A percentile compares a stretch with the other conserved stretches of the same genome.
Evolutionary conservation across 1,284 basidiomycete genomes (phyloP).

Genomic region (Cryptococcus deneoformans): DNA sequence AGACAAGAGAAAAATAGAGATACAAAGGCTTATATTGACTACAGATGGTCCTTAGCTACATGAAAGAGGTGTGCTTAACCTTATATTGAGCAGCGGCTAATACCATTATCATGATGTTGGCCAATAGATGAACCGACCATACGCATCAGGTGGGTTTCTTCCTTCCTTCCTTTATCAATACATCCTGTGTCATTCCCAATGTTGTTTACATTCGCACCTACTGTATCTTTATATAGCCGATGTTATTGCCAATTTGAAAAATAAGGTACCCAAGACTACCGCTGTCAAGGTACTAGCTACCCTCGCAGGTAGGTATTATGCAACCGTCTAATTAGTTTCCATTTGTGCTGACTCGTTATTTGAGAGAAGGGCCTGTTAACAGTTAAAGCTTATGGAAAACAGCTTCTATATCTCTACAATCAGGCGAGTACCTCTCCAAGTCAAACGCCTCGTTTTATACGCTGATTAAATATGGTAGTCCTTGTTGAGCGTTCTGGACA

Average conservation of each 20-base stretch:
- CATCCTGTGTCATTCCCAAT: too few relatives aligned
- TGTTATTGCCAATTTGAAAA: constrained; percentile 81
- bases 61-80: constrained; percentile 29
- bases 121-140: constrained; percentile 38
- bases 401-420: constrained; percentile 54
- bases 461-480: constrained; percentile 6
- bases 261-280: constrained; percentile 72
- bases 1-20: constrained; percentile 7
- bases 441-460: not conserved
- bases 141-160: constrained; percentile 37
- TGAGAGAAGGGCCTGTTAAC: constrained; percentile 43
- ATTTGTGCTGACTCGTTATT: not conserved
- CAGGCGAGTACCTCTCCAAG: constrained; percentile 31
- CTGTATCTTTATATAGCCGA: constrained; percentile 57
- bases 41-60: constrained; percentile 46
- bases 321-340: not conserved
- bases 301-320: constrained; percentile 60
- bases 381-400: constrained; percentile 62
- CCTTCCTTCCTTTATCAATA: not conserved
- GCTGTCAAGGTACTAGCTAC: constrained; percentile 75
- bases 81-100: not conserved
- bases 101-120: not conserved
- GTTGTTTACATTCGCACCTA: not conserved
- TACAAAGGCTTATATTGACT: not conserved
- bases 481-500: constrained; percentile 24